Base-by-base conservation (phyloP, 2,329 filamentous ascomycete species). In the Verticillium tricorpus region DNA sequence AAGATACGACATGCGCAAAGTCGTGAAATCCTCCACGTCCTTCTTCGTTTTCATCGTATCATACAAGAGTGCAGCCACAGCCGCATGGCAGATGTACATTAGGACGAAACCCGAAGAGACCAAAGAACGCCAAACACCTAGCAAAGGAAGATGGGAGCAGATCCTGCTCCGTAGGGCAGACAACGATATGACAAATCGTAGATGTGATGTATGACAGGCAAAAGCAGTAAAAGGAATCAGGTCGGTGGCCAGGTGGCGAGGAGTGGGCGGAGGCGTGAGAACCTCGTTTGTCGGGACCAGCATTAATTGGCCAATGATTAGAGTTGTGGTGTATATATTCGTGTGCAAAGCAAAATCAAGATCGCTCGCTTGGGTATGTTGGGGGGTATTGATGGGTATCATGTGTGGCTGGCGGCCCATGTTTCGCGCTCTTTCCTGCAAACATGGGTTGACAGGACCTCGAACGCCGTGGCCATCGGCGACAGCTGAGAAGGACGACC, bases 341-440 rank as follows among this genome's bases (percentile, higher is more conserved):
- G 45, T 22, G 9, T 58, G 57, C 37, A 50, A 58, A 58, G 57
- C 57, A 58, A 58, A 58, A 58, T 50, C 57, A 58, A 45, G 9
- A 39, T 58, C 57, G 39, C 57, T 58, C 45, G 57, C 57, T 45
- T 39, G 57, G 57, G 55, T 57, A 57, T 52, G 45, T 52, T 52
- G 45, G n/a, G 45, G n/a, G 34, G 45, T 52, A 57, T 37, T 35
- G 55, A 57, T 57, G 55, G 55, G 57, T 58, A 52, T 58, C 57
- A 58, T 58, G 9, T 28, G 37, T 39, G 57, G 35, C 39, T 40
- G 14, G 32, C n/a, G n/a, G 45, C 9, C n/a, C 19, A 22, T 22
- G 12, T 19, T 22, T 25, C 45, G 19, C 45, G 15, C 37, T 40
- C 37, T 7, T 28, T 40, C 37, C 37, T 40, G 37, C 17, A 40